Evolutionary conservation across 257 asterid species (phyloP).

Genomic region (Ballota nigra): DNA sequence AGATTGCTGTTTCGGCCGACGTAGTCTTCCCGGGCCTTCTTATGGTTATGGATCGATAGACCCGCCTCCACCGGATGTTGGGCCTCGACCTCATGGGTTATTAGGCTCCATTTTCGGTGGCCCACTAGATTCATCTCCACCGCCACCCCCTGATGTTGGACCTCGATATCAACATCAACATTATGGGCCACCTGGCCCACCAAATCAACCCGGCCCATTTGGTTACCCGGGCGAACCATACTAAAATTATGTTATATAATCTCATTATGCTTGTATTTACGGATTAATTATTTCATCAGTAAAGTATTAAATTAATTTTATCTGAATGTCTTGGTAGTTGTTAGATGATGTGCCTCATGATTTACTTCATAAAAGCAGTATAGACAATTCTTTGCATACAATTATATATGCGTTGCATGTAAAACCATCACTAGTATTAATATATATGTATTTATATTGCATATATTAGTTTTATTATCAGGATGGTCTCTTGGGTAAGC

Average conservation of each 20-base stretch:
- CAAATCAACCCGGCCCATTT: slow-evolving; percentile 29
- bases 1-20: slow-evolving; percentile 37
- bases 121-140: not conserved
- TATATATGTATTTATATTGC: not conserved
- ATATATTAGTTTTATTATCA: not conserved
- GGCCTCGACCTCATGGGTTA: not conserved
- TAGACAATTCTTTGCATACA: no score
- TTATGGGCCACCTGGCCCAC: slow-evolving; percentile 25
- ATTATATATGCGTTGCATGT: no score
- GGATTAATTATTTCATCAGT: not conserved
- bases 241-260: not conserved
- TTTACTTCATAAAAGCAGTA: not conserved
- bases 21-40: slow-evolving; percentile 29
- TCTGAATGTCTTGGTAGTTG: no score
- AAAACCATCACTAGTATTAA: no score
- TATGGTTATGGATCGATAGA: slow-evolving; percentile 19
- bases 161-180: not conserved
- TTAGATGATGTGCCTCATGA: not conserved
- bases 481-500: not conserved
- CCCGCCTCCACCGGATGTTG: not conserved
- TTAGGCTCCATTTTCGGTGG: not conserved
- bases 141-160: not conserved
- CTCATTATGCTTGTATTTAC: not conserved
- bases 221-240: slow-evolving; percentile 32
- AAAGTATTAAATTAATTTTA: no score